Conservation (phyloP, 2,329 filamentous ascomycete species). For the Pseudonectria foliicola region DNA sequence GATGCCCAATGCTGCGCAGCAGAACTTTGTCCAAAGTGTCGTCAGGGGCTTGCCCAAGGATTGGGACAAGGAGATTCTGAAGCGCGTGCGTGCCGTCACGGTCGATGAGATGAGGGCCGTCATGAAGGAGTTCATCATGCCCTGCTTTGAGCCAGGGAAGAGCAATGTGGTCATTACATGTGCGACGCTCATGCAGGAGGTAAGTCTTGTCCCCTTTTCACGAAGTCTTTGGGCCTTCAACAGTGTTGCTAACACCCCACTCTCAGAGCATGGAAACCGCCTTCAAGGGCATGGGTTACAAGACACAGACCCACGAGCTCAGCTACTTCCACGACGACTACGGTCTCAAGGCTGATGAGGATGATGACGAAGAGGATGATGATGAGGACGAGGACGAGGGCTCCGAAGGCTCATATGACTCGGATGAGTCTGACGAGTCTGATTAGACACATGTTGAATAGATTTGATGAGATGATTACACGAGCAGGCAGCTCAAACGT, state of each 20-base stretch:
- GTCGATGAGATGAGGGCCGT: constrained; percentile 69
- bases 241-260: constrained; percentile 10
- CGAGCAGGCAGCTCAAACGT: too few relatives aligned
- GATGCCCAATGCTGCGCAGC: constrained; percentile 71
- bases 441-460: constrained; percentile 13
- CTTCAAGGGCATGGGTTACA: constrained; percentile 71
- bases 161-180: constrained; percentile 87
- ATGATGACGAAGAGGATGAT: constrained; percentile 45
- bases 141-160: constrained; percentile 70
- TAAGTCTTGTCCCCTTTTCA: constrained; percentile 28
- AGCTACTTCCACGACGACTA: constrained; percentile 86
- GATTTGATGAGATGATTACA: too few relatives aligned
- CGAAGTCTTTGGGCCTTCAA: background rate
- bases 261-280: constrained; percentile 64
- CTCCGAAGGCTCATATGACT: constrained; percentile 25
- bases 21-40: constrained; percentile 77
- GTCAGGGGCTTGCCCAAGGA: constrained; percentile 68
- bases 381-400: constrained; percentile 36
- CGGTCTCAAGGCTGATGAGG: constrained; percentile 63
- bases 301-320: constrained; percentile 65
- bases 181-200: constrained; percentile 76
- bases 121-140: constrained; percentile 68
- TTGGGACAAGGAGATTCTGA: constrained; percentile 71
- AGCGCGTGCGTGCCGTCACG: constrained; percentile 67
- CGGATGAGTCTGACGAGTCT: constrained; percentile 18